Percentiles rank a stretch among this genome's conserved stretches.
Evolutionary conservation across 345 rosid genomes (phyloP).

Genomic region (Eutrema heterophyllum): DNA sequence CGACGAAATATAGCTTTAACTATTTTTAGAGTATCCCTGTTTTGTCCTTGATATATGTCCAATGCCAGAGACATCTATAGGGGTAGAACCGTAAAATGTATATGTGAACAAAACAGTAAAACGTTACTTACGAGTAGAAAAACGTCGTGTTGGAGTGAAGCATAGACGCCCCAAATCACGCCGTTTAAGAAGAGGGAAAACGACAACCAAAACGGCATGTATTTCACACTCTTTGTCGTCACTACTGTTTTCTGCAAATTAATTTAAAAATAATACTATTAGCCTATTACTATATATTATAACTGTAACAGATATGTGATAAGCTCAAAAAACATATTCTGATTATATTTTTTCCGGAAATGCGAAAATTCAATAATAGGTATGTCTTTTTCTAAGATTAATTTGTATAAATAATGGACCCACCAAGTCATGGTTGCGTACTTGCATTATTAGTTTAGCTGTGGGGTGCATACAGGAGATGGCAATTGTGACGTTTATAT

Average conservation of each 20-base stretch:
- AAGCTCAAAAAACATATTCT: not conserved
- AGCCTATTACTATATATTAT: not conserved
- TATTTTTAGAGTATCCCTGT: not conserved
- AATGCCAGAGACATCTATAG: not conserved
- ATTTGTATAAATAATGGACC: constrained; percentile 7
- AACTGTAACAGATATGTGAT: not conserved
- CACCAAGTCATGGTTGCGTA: not conserved
- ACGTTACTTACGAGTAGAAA: constrained; percentile 46
- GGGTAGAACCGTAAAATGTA: not conserved
- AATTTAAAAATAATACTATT: not conserved
- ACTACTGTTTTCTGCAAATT: constrained; percentile 65
- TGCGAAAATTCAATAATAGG: not conserved
- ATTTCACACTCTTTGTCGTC: constrained; percentile 58
- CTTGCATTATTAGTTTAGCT: constrained; percentile 6
- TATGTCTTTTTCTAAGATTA: not conserved
- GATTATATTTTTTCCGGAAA: not conserved
- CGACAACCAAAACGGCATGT: constrained; percentile 74
- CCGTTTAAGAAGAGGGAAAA: constrained; percentile 66
- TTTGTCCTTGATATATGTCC: not conserved
- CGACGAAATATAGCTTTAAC: not conserved
- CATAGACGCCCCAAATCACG: constrained; percentile 57
- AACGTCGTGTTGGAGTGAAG: constrained; percentile 44
- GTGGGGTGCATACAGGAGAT: not conserved
- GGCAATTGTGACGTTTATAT: not conserved
- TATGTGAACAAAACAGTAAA: not conserved